Evolutionary conservation across 2,329 filamentous ascomycete species (phyloP), one percentile per base, ranked within the genome.

Genomic region (Nannizziopsis arthrosporioides): DNA sequence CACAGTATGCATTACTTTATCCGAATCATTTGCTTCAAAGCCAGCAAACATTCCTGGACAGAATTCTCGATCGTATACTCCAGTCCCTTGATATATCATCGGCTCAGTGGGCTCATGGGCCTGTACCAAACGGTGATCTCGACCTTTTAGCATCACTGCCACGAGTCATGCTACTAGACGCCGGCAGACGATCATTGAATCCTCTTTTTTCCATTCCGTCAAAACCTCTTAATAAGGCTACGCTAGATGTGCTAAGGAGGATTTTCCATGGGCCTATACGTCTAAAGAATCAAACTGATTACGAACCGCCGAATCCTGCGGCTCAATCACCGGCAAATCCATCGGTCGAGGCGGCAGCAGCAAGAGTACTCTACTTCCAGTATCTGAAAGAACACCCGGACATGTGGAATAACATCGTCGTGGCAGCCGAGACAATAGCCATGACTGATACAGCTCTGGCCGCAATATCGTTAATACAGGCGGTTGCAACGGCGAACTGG

Each of bases 81-180:
- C 60, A 65, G 36, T 69, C 72, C 22, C 58, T 76, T 22, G 59
- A 67, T 19, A 64, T 73, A 5, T 66, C 69, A 2, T 63, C 69
- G 0, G 60, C 60, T 2, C 68, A 69, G 51, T 76, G 73, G 73
- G 74, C 75, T 6, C 73, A 74, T 49, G 67, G 67, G 1, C 70
- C 73, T 27, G 70, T 70, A n/a, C 75, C 76, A 8, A 71, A 71
- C 14, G 70, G 74, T 45, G 75, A 79, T 52, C 66, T 80, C 6
- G 71, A 70, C 52, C 66, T 81, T n/a, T 63, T 80, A n/a, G 69
- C 73, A 5, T 74, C 73, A 9, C 65, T 81, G 35, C 77, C 77
- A 17, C 70, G 77, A 9, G 67, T 71, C 10, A 61, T 73, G 31
- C 64, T 81, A 0, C 56, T 78, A 2, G 70, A 74, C 19, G 64